These are phyloP conservation scores for Amanita muscaria DNA, from an alignment of 768 basidiomycete genomes.

Conservation along the genomic window DNA sequence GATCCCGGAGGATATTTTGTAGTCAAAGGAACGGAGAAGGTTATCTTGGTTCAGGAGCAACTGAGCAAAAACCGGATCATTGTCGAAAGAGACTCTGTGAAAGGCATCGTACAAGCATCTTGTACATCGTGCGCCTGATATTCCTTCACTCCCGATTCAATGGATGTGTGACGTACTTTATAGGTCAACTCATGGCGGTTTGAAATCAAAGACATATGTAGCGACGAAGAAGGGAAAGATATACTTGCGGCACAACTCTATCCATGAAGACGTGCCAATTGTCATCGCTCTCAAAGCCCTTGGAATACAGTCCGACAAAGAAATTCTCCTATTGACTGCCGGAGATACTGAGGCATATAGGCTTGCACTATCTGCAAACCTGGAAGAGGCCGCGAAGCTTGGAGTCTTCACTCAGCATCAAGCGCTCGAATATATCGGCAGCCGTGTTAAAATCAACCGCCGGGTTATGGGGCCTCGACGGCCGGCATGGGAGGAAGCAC, in stretches of 20 bases:
- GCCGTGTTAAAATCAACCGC: constrained; percentile 83
- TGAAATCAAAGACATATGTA: constrained; percentile 97
- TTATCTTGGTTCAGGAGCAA: constrained; percentile 98
- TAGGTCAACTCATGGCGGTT: constrained; percentile 73
- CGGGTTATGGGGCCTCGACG: constrained; percentile 73
- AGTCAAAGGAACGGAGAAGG: constrained; percentile 98
- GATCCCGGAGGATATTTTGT: constrained; percentile 99
- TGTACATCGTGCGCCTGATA: constrained; percentile 83
- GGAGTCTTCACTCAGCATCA: constrained; percentile 88
- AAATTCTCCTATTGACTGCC: constrained; percentile 89
- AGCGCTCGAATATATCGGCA: constrained; percentile 90
- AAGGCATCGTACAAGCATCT: constrained; percentile 87
- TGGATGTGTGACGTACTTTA: constrained; percentile 2
- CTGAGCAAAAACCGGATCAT: constrained; percentile 98
- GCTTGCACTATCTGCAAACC: constrained; percentile 76
- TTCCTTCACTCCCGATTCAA: constrained; percentile 1
- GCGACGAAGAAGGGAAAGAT: constrained; percentile 91
- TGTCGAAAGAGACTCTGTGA: constrained; percentile 87
- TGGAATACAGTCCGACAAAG: constrained; percentile 95
- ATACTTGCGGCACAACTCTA: constrained; percentile 94
- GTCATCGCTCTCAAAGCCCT: constrained; percentile 94
- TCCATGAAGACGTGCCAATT: constrained; percentile 95
- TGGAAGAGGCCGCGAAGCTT: constrained; percentile 92
- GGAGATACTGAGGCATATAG: constrained; percentile 88
- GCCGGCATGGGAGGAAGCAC: constrained; percentile 88